Evolutionary conservation across 2,329 filamentous ascomycete genomes (phyloP), one percentile per base, ranked within the genome.

Genomic region (Neonectria hederae): DNA sequence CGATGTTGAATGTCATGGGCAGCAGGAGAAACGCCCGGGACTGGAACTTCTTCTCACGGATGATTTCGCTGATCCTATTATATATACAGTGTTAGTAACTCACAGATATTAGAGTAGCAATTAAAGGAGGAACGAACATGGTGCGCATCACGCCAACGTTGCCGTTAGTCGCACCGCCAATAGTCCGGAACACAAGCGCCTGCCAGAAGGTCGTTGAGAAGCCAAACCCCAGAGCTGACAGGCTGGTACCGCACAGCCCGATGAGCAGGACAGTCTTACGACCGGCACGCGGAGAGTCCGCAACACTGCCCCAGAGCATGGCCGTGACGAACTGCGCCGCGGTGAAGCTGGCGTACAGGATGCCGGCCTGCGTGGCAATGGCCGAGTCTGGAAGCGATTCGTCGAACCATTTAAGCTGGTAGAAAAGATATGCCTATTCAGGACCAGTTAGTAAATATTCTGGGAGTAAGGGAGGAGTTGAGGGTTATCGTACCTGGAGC

Each of bases 301-400:
- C 88, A 4, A 94, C 79, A 0, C 90, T 84, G 0, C 93, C 93
- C 93, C 93, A 97, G 65, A 93, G 78, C 76, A 97, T 89, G 3
- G 92, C 92, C 1, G 93, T 97, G 22, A 92, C 75, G 73, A 95
- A 95, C 76, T 97, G 93, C 0, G 91, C 90, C 0, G 89, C 90
- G 0, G 92, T 94, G 75, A 97, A 97, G 42, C 89, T 89, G 13
- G 91, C 92, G 52, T 92, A 89, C 24, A 97, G 82, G 2, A 97
- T 80, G 42, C 93, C 93, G 1, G 92, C 91, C 76, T 96, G 93
- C 21, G 86, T 84, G 0, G 93, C 88, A 69, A 97, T 94, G 2
- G 86, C 88, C 24, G 92, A 84, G 69, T 85, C 81, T 0, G 86
- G 78, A 14, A 87, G 79, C 10, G 72, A 78, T 0, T 83, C 80